These are phyloP conservation scores for Begonia peltatifolia DNA, from an alignment of 306 rosid species.

Conservation along the genomic window DNA sequence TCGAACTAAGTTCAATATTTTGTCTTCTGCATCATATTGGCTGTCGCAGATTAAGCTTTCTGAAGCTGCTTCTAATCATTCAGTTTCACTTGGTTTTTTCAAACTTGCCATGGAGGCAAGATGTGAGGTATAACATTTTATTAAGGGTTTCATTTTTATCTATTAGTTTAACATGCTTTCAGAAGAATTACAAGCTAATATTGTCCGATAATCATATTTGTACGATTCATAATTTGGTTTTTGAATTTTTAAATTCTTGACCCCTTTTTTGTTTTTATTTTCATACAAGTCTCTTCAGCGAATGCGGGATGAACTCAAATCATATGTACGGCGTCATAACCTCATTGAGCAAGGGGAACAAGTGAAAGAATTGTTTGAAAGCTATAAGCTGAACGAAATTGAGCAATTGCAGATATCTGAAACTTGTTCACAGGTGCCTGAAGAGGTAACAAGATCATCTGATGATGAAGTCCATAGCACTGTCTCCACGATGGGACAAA, in stretches of 20 bases:
- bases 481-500: constrained; percentile 25
- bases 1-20: constrained; percentile 36
- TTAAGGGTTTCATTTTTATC: neutral
- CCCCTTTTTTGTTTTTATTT: neutral
- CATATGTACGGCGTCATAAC: constrained; percentile 35
- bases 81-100: constrained; percentile 74
- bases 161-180: neutral
- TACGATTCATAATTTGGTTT: too few species aligned
- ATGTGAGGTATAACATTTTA: constrained; percentile 42
- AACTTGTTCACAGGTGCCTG: constrained; percentile 46
- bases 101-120: constrained; percentile 75
- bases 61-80: constrained; percentile 63
- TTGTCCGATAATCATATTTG: too few species aligned
- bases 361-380: constrained; percentile 43
- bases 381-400: constrained; percentile 20
- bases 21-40: constrained; percentile 81
- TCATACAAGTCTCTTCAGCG: constrained; percentile 43
- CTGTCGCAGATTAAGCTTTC: constrained; percentile 69
- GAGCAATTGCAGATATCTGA: constrained; percentile 57
- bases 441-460: constrained; percentile 49
- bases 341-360: constrained; percentile 34
- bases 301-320: constrained; percentile 50
- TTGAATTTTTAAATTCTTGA: too few species aligned
- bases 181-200: too few species aligned
- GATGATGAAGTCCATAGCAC: constrained; percentile 60